A percentile compares a stretch with the other conserved stretches of the same genome.
Conservation (phyloP, 805 yeast species). For the Yarrowia porcina region DNA sequence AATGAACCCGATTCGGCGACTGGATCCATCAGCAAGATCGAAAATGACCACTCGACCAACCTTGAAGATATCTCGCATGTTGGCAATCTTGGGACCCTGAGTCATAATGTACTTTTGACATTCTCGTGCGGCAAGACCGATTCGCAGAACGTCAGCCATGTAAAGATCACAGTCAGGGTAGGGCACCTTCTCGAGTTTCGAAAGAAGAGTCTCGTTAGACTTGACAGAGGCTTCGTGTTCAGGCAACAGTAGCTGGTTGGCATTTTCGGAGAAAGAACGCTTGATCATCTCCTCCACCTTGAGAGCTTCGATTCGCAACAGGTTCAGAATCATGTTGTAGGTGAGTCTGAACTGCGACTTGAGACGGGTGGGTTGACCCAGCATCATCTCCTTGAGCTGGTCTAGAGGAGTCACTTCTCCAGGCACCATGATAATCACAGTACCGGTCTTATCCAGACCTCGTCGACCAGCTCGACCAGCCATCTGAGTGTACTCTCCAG, state of each 20-base stretch:
- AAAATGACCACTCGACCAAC: constrained; percentile 45
- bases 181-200: constrained; percentile 35
- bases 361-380: constrained; percentile 87
- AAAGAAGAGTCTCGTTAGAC: constrained; percentile 49
- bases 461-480: constrained; percentile 98
- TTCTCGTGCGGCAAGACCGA: background rate
- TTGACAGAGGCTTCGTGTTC: constrained; percentile 72
- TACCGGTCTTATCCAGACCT: constrained; percentile 90
- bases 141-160: background rate
- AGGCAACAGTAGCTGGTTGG: constrained; percentile 79
- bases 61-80: constrained; percentile 37
- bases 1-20: constrained; percentile 8
- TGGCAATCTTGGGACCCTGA: background rate
- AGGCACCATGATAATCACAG: constrained; percentile 82
- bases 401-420: constrained; percentile 39
- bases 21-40: constrained; percentile 35
- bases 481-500: constrained; percentile 99
- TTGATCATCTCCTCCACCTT: constrained; percentile 97
- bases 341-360: constrained; percentile 92
- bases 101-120: background rate
- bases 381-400: constrained; percentile 71
- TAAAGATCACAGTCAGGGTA: constrained; percentile 4
- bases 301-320: constrained; percentile 88
- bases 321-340: constrained; percentile 89
- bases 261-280: constrained; percentile 89